Conservation (phyloP, 106 monocot species). For the Cymbidium sinense region DNA sequence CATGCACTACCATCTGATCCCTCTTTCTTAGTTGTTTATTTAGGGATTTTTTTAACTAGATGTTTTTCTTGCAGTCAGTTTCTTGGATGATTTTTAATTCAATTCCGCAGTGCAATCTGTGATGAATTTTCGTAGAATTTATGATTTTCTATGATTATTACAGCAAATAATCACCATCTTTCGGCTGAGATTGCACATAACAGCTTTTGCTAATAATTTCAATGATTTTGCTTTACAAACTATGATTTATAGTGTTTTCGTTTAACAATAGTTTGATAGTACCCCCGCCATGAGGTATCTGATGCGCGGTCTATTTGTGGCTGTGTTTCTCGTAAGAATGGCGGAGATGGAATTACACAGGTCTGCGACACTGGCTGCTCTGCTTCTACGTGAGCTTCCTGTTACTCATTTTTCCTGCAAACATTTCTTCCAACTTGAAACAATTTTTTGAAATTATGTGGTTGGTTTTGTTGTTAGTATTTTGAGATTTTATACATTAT, state of each 20-base stretch:
- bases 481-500: no score
- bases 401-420: constrained; percentile 3
- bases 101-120: neutral
- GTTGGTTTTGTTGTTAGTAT: no score
- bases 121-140: neutral
- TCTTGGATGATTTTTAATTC: neutral
- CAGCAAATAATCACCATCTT: neutral
- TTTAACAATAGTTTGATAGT: neutral
- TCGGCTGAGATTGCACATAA: constrained; percentile 1
- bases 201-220: neutral
- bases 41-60: no score
- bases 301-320: constrained; percentile 1
- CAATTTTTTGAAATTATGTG: no score
- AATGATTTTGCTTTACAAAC: no score
- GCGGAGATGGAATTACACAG: neutral
- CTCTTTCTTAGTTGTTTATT: neutral
- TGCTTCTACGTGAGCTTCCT: neutral
- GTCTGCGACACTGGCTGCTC: constrained; percentile 6
- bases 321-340: neutral
- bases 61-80: no score
- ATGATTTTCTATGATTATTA: neutral
- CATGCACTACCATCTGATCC: constrained; percentile 9
- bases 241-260: neutral
- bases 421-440: neutral
- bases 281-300: constrained; percentile 2